Conservation (phyloP, 176 grass and related monocot species). For the Alloteropsis semialata region DNA sequence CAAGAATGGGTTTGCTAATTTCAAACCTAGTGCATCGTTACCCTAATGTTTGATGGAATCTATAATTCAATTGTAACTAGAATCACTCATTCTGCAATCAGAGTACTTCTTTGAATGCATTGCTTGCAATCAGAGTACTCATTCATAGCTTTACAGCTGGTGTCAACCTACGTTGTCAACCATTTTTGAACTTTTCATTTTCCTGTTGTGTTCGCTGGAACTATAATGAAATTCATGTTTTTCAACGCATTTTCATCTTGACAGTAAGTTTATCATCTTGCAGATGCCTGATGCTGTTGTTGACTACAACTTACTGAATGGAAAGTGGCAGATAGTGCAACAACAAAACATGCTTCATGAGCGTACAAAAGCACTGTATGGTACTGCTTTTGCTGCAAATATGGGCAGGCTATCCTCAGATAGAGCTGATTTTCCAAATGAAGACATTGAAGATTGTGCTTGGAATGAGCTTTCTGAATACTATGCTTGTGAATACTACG, state of each 20-base stretch:
- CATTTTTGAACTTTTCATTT: constrained; percentile 11
- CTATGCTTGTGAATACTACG: constrained; percentile 83
- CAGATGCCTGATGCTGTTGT: constrained; percentile 96
- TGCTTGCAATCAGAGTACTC: not conserved
- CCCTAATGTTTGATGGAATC: not conserved
- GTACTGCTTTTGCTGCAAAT: constrained; percentile 52
- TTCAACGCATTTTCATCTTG: constrained; percentile 14
- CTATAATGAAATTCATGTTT: not conserved
- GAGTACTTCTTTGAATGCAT: not conserved
- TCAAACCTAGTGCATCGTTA: not conserved
- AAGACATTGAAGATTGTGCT: constrained; percentile 40
- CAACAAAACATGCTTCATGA: constrained; percentile 95
- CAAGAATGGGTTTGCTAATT: not conserved
- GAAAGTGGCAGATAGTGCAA: constrained; percentile 86
- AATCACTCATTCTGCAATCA: not conserved
- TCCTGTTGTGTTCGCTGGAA: not conserved
- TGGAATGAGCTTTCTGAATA: constrained; percentile 94
- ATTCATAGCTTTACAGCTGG: not conserved
- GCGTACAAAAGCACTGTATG: constrained; percentile 75
- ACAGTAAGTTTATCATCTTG: constrained; percentile 14
- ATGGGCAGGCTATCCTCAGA: constrained; percentile 35
- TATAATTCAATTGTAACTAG: not conserved
- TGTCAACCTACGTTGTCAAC: constrained; percentile 9
- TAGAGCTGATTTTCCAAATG: constrained; percentile 32
- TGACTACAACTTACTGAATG: constrained; percentile 87